A percentile compares a stretch with the other conserved stretches of the same genome.
phyloP scores from a whole-genome alignment of 2,329 filamentous ascomycete species.

The Tolypocladium album region DNA sequence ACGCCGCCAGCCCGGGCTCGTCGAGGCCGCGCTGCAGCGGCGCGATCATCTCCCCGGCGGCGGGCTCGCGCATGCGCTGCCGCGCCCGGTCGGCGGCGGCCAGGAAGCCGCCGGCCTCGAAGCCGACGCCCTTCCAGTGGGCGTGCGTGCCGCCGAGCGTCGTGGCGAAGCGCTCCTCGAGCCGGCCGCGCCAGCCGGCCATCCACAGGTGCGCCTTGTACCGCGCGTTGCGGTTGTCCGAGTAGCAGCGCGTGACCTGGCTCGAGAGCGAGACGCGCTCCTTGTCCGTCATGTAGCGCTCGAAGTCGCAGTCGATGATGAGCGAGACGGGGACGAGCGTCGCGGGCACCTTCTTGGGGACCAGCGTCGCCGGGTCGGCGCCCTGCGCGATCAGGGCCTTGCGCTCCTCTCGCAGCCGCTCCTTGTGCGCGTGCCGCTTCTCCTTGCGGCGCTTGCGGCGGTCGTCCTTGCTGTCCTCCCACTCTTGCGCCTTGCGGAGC shows the following conservation, averaged over 20 bases:
- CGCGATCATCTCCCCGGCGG: slow-evolving; percentile 49
- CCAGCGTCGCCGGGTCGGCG: slow-evolving; percentile 25
- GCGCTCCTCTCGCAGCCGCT: slow-evolving; percentile 37
- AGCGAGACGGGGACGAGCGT: slow-evolving; percentile 65
- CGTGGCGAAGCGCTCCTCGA: slow-evolving; percentile 72
- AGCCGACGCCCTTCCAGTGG: slow-evolving; percentile 69
- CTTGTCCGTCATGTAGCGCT: slow-evolving; percentile 77
- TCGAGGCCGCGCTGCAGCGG: slow-evolving; percentile 34
- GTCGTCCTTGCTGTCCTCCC: slow-evolving; percentile 60
- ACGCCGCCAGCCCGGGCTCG: slow-evolving; percentile 11
- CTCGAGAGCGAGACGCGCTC: slow-evolving; percentile 74
- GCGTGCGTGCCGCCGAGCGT: slow-evolving; percentile 60
- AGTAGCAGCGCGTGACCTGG: slow-evolving; percentile 82
- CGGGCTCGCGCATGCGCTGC: slow-evolving; percentile 44
- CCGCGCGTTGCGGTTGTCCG: slow-evolving; percentile 63
- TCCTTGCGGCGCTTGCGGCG: slow-evolving; percentile 44
- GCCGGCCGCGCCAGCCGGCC: slow-evolving; percentile 64
- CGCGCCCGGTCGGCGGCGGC: slow-evolving; percentile 55
- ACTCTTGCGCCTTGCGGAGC: slow-evolving; percentile 57
- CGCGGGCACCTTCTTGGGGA: slow-evolving; percentile 23
- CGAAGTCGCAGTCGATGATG: slow-evolving; percentile 86
- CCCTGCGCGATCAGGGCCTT: slow-evolving; percentile 38
- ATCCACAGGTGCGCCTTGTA: slow-evolving; percentile 65
- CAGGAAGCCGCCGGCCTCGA: slow-evolving; percentile 65
- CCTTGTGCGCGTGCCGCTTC: slow-evolving; percentile 36